Evolutionary conservation across 805 yeast genomes (phyloP), one percentile per base, ranked within the genome.

Genomic region (Kockiozyma suomiensis): DNA sequence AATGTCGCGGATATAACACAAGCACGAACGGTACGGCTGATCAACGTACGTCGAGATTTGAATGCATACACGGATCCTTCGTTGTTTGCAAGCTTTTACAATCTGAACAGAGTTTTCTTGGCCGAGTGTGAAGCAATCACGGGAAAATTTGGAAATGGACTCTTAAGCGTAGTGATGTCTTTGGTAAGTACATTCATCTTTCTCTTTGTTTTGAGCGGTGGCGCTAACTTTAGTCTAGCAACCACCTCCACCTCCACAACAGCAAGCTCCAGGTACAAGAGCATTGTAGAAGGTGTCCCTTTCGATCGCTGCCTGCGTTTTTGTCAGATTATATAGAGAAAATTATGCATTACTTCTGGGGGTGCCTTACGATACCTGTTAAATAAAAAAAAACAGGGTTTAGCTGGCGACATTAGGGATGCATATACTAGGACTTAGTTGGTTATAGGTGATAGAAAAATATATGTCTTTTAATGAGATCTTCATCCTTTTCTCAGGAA

Each of bases 41-140:
- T 92, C 13, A 82, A 83, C 55, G 96, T 89, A 5, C 80, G 98
- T 63, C 83, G 86, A 70, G 90, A 87, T 45, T 83, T 87, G 63
- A 84, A 83, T 13, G 81, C 89, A 0, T 79, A 78, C 41, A 72
- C 85, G 23, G 73, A 86, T 2, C 76, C 83, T 7, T 80, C 81
- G n/a, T 82, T 80, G 65, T 92, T 91, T 74, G 69, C 89, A 49
- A 76, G 84, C 59, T 80, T 90, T 53, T 90, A 85, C 72, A 78
- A 87, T 2, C 75, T 88, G 13, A 83, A 85, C 57, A 82, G 86
- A 0, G 78, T 86, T 23, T 92, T 92, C 70, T 77, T 91, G 43
- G 82, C 82, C 50, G 96, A 90, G 69, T 89, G 96, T 72, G 98
- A 94, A 72, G 78, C 84, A 13, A 81, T 92, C 3, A 85, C 90